Evolutionary conservation across 2,329 filamentous ascomycete genomes (phyloP), one percentile per base, ranked within the genome.

Genomic region (Aspergillus amoenus): DNA sequence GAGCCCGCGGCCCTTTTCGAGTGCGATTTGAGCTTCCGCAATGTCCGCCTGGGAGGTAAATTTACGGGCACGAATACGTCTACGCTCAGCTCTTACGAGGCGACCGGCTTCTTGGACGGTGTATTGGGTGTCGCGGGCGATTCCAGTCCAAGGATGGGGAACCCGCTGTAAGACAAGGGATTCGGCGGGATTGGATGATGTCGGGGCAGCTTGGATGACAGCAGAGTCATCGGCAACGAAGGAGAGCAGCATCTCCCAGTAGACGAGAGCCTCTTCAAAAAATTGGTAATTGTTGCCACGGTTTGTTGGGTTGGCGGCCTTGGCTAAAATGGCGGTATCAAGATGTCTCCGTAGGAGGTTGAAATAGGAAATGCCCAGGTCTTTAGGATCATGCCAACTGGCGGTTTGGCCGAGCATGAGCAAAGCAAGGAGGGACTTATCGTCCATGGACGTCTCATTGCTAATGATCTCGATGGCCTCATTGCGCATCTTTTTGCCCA

Each of bases 371-470:
- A 82, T 72, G 2, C 84, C 84, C 4, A 86, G 73, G 49, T 82
- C 81, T 40, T 73, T 78, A 15, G 81, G 77, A 45, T 85, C 79
- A 55, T 86, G 83, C 84, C 84, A 87, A 37, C 81, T 81, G 5
- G 84, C 83, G 1, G 82, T 84, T 55, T 84, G 79, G 3, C 84
- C 84, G 0, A 86, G 77, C 64, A 87, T 78, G 41, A 86, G 77
- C 30, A 86, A 73, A 3, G 81, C 82, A n/a, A 87, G 65, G 9
- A 86, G 74, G 0, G 82, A 80, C 53, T 81, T 82, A 40, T 84
- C 83, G 17, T 83, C 77, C 57, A 82, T 73, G 30, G 73, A 67
- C 4, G 67, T 43, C 48, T 83, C 79, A 13, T 77, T 75, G 13
- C 80, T 78, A 6, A 84, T 74, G n/a, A 78, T 78, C 17, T 80